These are phyloP conservation scores for Setaria italica DNA, from an alignment of 202 grass and related monocot species.

Conservation along the genomic window DNA sequence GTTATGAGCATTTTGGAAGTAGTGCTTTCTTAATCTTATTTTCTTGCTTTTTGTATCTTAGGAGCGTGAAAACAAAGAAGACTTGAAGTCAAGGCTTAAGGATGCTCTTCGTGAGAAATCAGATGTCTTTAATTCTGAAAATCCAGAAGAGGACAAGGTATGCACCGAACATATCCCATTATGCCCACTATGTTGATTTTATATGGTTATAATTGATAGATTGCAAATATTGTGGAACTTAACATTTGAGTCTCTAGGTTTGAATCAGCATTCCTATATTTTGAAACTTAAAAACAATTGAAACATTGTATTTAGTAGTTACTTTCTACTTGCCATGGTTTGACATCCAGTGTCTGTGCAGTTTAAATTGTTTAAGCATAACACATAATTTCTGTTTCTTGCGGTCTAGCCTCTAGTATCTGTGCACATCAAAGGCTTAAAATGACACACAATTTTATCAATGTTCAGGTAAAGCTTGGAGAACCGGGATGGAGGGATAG, in stretches of 20 bases:
- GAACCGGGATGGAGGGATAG: slow-evolving; percentile 95
- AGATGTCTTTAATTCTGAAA: slow-evolving; percentile 97
- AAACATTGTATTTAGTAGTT: neutral
- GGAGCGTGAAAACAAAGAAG: slow-evolving; percentile 81
- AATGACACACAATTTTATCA: slow-evolving; percentile 33
- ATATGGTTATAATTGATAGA: neutral
- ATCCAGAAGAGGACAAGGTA: slow-evolving; percentile 94
- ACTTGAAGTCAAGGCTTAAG: slow-evolving; percentile 91
- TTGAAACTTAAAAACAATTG: neutral
- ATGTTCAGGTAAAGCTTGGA: slow-evolving; percentile 84
- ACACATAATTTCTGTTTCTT: neutral
- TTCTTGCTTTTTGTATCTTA: slow-evolving; percentile 41
- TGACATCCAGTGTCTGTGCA: neutral
- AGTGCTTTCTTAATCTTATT: slow-evolving; percentile 31
- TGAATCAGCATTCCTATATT: slow-evolving; percentile 13
- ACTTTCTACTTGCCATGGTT: neutral
- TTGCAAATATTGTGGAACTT: neutral
- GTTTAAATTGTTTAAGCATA: neutral
- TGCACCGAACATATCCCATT: slow-evolving; percentile 17
- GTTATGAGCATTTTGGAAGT: slow-evolving; percentile 16
- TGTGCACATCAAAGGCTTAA: neutral
- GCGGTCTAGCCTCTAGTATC: neutral
- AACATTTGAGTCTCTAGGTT: slow-evolving; percentile 10
- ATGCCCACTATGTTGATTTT: neutral
- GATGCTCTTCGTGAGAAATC: slow-evolving; percentile 87